Conservation (phyloP, 1,139 yeast genomes). For the Nakaseomyces delphensis region DNA sequence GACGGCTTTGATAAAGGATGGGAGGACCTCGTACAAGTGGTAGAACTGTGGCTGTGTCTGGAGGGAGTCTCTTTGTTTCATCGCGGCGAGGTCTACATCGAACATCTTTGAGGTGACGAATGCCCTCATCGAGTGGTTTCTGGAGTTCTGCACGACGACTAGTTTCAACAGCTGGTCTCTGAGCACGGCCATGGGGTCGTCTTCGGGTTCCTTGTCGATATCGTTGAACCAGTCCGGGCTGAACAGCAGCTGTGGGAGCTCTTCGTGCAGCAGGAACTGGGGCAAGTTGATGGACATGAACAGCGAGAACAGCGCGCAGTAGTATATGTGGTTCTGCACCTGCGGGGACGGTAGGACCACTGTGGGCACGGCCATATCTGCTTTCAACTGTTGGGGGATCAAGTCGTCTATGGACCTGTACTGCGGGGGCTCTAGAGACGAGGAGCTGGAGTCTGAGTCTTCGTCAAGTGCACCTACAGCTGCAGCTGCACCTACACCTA, state of each 20-base stretch:
- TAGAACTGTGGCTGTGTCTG: conserved; percentile 18
- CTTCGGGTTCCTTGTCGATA: conserved; percentile 7
- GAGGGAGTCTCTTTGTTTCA: conserved; percentile 12
- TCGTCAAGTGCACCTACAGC: too few relatives aligned
- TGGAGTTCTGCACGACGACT: conserved; percentile 17
- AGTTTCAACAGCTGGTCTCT: conserved; percentile 26
- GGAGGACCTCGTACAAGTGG: conserved; percentile 25
- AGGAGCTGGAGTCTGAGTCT: conserved; percentile 1
- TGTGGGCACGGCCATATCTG: conserved; percentile 18
- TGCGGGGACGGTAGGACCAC: conserved; percentile 21
- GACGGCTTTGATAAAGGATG: conserved; percentile 24
- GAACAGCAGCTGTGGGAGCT: conserved; percentile 20
- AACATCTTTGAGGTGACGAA: conserved; percentile 20
- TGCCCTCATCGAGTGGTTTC: conserved; percentile 9
- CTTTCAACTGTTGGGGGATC: conserved; percentile 9
- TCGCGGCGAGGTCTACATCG: conserved; percentile 18
- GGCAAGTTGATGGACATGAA: conserved; percentile 23
- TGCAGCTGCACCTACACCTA: neutral
- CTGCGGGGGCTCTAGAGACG: neutral
- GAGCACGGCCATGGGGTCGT: conserved; percentile 18
- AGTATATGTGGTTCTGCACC: conserved; percentile 22
- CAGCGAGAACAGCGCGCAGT: conserved; percentile 24
- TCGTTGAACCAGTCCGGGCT: conserved; percentile 21
- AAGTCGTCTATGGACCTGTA: neutral
- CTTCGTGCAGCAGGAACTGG: conserved; percentile 15